Base-by-base conservation (phyloP, 2,329 filamentous ascomycete genomes). In the Zymoseptoria brevis region DNA sequence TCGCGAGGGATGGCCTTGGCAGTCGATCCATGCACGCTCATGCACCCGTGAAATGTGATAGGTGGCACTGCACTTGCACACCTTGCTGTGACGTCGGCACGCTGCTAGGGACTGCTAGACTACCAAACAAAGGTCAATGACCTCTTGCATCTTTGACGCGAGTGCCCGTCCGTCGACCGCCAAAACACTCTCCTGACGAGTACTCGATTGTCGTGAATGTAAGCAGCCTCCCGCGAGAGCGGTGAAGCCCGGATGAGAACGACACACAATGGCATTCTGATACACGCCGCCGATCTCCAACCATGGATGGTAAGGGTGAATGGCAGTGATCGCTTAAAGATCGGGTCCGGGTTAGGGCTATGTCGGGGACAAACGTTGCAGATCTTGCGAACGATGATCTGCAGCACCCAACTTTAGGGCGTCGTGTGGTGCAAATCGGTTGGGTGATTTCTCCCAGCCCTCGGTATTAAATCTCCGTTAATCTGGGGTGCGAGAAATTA, bases 11-110 rank as follows among this genome's bases (percentile, higher is more conserved):
- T 63, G 55, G 54, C 57, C 54, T 64, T 66, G 62, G 65, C 59
- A 54, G 67, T 63, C 65, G 67, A 69, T 69, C 67, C 59, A 61
- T 63, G 59, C 56, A 54, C 59, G 63, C 63, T 66, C 67, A 69
- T 53, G 54, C 64, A 62, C 57, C 58, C 61, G 56, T 6, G 22
- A 24, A 24, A 24, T 55, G 54, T 45, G 35, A 45, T 45, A 16
- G 35, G 35, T 45, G 35, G 35, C 35, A 45, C 35, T 45, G 35
- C 35, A 45, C 35, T 16, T 45, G 59, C 60, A 63, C 56, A 60
- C 56, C 22, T 62, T 53, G 13, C 58, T 62, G 62, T 67, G 64
- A 68, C 65, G 66, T 65, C 62, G 63, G 62, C 58, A 63, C 60
- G 61, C 60, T 57, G 58, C 62, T 57, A 66, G 58, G 57, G 58